Percentiles rank a stretch among this genome's conserved stretches.
Conservation (phyloP, 352 stramenopile species). For the Phytopythium kandeliae region DNA sequence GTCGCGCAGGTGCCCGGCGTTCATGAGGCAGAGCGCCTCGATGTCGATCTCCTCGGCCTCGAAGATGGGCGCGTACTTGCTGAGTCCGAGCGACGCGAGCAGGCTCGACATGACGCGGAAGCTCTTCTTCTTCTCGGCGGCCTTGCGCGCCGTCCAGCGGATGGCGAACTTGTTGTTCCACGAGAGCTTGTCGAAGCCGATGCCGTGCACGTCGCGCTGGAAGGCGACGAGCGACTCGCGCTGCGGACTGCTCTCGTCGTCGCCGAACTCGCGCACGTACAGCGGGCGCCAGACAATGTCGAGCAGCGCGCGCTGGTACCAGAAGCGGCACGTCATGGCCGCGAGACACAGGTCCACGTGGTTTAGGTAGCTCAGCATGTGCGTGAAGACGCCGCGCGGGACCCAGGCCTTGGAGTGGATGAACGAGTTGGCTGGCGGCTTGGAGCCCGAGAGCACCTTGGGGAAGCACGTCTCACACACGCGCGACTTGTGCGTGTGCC, state of each 20-base stretch:
- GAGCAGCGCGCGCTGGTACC: conserved; percentile 79
- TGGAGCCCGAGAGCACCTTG: conserved; percentile 70
- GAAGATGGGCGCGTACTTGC: conserved; percentile 83
- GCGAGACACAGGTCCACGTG: conserved; percentile 80
- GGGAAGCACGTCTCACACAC: conserved; percentile 84
- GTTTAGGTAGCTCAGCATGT: conserved; percentile 86
- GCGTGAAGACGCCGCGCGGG: conserved; percentile 75
- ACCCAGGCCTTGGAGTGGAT: conserved; percentile 86
- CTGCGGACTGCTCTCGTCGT: conserved; percentile 74
- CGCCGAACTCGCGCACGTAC: conserved; percentile 81
- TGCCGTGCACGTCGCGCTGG: conserved; percentile 79
- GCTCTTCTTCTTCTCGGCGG: conserved; percentile 86
- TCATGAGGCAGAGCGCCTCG: conserved; percentile 84
- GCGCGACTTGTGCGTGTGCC: conserved; percentile 81
- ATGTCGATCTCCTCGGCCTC: conserved; percentile 88
- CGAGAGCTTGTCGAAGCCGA: conserved; percentile 80
- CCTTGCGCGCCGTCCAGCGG: conserved; percentile 73
- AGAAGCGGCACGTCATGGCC: conserved; percentile 83
- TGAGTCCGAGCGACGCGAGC: conserved; percentile 65
- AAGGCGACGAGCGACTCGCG: conserved; percentile 82
- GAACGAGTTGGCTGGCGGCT: conserved; percentile 77
- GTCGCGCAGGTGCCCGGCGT: conserved; percentile 75
- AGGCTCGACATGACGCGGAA: conserved; percentile 84
- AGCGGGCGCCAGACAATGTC: conserved; percentile 83
- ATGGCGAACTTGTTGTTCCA: conserved; percentile 85